Evolutionary conservation across 495 filamentous ascomycete genomes (phyloP).

Genomic region (Penicillium taxi): DNA sequence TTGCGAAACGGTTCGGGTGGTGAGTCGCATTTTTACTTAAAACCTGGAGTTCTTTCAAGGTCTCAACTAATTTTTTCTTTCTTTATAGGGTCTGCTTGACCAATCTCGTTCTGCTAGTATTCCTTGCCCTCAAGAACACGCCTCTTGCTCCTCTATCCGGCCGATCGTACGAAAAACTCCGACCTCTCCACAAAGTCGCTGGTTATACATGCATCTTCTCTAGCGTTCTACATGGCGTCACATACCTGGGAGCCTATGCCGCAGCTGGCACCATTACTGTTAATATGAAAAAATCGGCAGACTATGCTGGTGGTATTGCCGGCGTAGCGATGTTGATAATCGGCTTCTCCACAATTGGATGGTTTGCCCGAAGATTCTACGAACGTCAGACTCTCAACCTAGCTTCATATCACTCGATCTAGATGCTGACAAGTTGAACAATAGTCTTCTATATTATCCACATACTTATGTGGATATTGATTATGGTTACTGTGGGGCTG

Average conservation of each 20-base stretch:
- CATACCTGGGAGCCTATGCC: slow-evolving; percentile 33
- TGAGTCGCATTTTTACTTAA: too few species aligned
- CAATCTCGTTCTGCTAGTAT: slow-evolving; percentile 49
- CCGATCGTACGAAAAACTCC: slow-evolving; percentile 54
- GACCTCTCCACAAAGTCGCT: slow-evolving; percentile 49
- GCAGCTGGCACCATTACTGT: slow-evolving; percentile 18
- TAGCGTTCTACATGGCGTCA: slow-evolving; percentile 35
- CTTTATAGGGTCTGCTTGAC: slow-evolving; percentile 43
- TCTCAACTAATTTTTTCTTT: neutral
- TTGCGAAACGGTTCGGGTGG: slow-evolving; percentile 14
- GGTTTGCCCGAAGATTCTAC: slow-evolving; percentile 37
- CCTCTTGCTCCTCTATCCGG: slow-evolving; percentile 49
- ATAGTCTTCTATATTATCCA: slow-evolving; percentile 49
- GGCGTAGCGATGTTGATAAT: slow-evolving; percentile 43
- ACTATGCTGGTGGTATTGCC: slow-evolving; percentile 39
- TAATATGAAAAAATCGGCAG: slow-evolving; percentile 21
- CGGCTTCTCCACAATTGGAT: slow-evolving; percentile 18
- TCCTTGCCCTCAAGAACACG: slow-evolving; percentile 53
- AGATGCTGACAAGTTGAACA: neutral
- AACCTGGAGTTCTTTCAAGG: neutral
- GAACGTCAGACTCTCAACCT: slow-evolving; percentile 27
- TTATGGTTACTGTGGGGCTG: slow-evolving; percentile 42
- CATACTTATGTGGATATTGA: slow-evolving; percentile 42
- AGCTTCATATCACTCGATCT: neutral
- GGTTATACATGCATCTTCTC: slow-evolving; percentile 46